Evolutionary conservation across 2,329 filamentous ascomycete species (phyloP), one percentile per base, ranked within the genome.

Genomic region (Blumeria graminis): DNA sequence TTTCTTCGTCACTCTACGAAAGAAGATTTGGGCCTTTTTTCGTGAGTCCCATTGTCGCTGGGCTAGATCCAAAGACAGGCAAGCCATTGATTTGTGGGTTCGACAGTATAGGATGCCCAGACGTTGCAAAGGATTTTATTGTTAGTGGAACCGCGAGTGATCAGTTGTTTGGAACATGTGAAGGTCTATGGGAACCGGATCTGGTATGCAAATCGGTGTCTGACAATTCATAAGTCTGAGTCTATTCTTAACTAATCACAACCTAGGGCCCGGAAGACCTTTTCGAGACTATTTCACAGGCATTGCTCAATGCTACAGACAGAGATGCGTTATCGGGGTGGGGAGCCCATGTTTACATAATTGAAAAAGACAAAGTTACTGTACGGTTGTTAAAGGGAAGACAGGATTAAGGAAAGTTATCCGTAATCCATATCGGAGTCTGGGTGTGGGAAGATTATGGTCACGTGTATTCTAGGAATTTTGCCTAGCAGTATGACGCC

Each of bases 331-430:
- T 98, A 61, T 95, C 90, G 39, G 92, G 92, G 62, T 96, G 92
- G 92, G 92, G 92, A 68, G 92, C 92, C 41, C 88, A 98, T 68
- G 92, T 98, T 64, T 98, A 96, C 74, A 94, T 98, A 68, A 94
- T 98, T 70, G 92, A 96, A 76, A 98, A 98, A 79, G 89, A 94
- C 74, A 96, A 96, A 84, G 86, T 98, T 61, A 96, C 92, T 67
- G 95, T 96, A 83, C 79, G 92, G 70, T 80, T 98, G 81, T 76
- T 98, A 70, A 96, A 96, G 81, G 89, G 89, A 68, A 81, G 89
- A 75, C 90, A 96, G 74, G 90, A 96, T 70, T 89, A 86, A 68
- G 39, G 38, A 53, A 38, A 16, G 18, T 36, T 41, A 35, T 36
- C 28, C 10, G 38, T 55, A 56, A 28, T 28, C 4, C 4, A 28